phyloP scores from a whole-genome alignment of 352 stramenopile species.

The Globisporangium takayamanum region DNA sequence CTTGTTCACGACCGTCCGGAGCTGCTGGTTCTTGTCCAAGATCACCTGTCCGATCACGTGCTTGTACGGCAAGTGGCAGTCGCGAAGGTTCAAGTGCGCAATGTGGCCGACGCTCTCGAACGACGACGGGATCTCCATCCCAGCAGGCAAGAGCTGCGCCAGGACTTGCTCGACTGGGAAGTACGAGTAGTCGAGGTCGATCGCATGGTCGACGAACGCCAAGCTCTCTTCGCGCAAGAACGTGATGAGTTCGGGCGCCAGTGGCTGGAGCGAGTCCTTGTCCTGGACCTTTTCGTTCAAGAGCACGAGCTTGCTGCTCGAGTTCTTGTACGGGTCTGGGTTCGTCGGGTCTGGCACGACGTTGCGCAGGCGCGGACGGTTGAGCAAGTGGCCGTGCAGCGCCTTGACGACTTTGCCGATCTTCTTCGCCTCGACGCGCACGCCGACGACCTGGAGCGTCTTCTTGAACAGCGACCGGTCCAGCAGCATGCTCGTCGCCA shows the following conservation, averaged over 20 bases:
- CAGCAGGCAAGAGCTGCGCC: slow-evolving; percentile 69
- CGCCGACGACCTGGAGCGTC: slow-evolving; percentile 61
- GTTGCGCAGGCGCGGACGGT: slow-evolving; percentile 63
- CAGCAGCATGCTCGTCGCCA: slow-evolving; percentile 26
- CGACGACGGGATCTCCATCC: slow-evolving; percentile 87
- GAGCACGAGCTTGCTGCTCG: slow-evolving; percentile 64
- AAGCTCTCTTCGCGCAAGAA: slow-evolving; percentile 55
- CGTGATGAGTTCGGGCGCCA: slow-evolving; percentile 39
- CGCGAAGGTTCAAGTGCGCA: slow-evolving; percentile 95
- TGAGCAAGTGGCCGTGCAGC: slow-evolving; percentile 67
- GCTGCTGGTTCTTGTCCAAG: slow-evolving; percentile 95
- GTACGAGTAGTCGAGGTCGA: slow-evolving; percentile 77
- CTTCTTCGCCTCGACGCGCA: slow-evolving; percentile 77
- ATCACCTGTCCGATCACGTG: slow-evolving; percentile 96
- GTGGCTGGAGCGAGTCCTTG: slow-evolving; percentile 42
- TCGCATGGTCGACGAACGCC: slow-evolving; percentile 53
- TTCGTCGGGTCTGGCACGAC: slow-evolving; percentile 66
- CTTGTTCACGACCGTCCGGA: slow-evolving; percentile 98
- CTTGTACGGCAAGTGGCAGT: slow-evolving; percentile 94
- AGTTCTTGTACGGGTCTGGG: slow-evolving; percentile 52
- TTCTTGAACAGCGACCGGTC: slow-evolving; percentile 68
- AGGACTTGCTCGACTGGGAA: slow-evolving; percentile 80
- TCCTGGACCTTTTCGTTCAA: slow-evolving; percentile 57
- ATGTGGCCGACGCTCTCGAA: slow-evolving; percentile 97
- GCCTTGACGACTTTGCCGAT: slow-evolving; percentile 67